Evolutionary conservation across 2,329 filamentous ascomycete genomes (phyloP).

Genomic region (Cytospora piceicola): DNA sequence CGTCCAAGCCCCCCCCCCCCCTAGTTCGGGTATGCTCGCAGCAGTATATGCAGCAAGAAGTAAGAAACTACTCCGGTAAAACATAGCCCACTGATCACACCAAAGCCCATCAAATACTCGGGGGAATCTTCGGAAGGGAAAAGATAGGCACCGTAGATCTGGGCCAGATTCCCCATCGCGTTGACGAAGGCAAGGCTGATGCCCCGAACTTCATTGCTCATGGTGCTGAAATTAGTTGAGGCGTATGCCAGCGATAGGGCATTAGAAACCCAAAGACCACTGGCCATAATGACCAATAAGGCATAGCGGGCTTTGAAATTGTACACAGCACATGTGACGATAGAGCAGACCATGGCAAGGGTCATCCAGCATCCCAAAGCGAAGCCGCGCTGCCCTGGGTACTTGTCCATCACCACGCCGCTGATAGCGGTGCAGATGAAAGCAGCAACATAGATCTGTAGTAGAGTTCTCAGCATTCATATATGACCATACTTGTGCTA

Average conservation of each 20-base stretch:
- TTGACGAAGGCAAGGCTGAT: slow-evolving; percentile 58
- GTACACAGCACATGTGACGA: slow-evolving; percentile 51
- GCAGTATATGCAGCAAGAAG: slow-evolving; percentile 20
- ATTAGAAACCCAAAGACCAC: slow-evolving; percentile 58
- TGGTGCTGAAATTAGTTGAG: slow-evolving; percentile 53
- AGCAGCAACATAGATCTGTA: slow-evolving; percentile 48
- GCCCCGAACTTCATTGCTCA: slow-evolving; percentile 54
- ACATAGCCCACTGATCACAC: slow-evolving; percentile 32
- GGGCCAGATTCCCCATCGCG: slow-evolving; percentile 56
- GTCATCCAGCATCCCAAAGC: slow-evolving; percentile 54
- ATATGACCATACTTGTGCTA: no score
- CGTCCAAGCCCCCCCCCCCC: no score
- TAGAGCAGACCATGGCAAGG: slow-evolving; percentile 43
- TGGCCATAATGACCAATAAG: slow-evolving; percentile 59
- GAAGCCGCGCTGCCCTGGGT: slow-evolving; percentile 49
- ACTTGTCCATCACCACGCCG: slow-evolving; percentile 52
- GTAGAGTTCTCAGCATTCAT: no score
- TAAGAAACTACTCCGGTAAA: slow-evolving; percentile 30
- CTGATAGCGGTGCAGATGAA: slow-evolving; percentile 53
- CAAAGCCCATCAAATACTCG: slow-evolving; percentile 33
- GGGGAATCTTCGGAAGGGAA: slow-evolving; percentile 37
- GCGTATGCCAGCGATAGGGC: slow-evolving; percentile 55
- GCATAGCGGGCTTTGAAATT: slow-evolving; percentile 57
- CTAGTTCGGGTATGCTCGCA: slow-evolving; percentile 4
- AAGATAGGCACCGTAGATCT: slow-evolving; percentile 54